Conservation (phyloP, 768 basidiomycete genomes). For the Leucosporidium yakuticum region DNA sequence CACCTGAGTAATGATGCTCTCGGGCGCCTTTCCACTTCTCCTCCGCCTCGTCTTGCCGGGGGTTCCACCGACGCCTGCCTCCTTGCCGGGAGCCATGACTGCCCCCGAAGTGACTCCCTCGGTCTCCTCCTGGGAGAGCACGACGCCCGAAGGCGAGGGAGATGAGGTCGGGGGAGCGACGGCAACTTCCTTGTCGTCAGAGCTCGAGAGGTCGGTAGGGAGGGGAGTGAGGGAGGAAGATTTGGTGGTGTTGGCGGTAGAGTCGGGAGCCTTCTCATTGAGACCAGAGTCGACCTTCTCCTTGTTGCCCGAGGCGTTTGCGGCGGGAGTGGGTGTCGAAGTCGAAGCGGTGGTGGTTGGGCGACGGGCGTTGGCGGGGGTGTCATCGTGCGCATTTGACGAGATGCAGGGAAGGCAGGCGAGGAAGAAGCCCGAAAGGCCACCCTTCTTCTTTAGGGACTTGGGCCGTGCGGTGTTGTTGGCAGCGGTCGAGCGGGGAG, state of each 20-base stretch:
- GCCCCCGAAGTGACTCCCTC: constrained; percentile 77
- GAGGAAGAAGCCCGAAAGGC: constrained; percentile 13
- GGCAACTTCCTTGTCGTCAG: neutral
- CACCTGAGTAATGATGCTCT: constrained; percentile 53
- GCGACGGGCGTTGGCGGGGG: neutral
- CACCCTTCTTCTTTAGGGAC: constrained; percentile 13
- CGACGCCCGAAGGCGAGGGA: constrained; percentile 26
- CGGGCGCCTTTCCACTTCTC: constrained; percentile 54
- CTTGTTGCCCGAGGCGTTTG: neutral
- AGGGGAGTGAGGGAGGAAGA: too few relatives aligned
- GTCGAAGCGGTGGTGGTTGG: neutral
- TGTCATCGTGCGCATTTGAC: neutral
- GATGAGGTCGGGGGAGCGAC: too few relatives aligned
- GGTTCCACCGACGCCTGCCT: constrained; percentile 24
- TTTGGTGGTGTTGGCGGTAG: too few relatives aligned
- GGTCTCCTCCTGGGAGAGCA: constrained; percentile 65
- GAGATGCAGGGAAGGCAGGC: constrained; percentile 28
- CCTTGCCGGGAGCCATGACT: constrained; percentile 79
- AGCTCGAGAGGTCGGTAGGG: too few relatives aligned
- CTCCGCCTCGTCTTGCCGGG: constrained; percentile 28
- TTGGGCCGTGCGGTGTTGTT: neutral
- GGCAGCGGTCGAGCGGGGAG: neutral
- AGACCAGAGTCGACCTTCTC: too few relatives aligned
- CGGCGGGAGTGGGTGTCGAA: neutral
- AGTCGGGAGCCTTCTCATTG: too few relatives aligned